These are phyloP conservation scores for Pelargonium myrrhifolium DNA, from an alignment of 441 rosid genomes.

Conservation along the genomic window DNA sequence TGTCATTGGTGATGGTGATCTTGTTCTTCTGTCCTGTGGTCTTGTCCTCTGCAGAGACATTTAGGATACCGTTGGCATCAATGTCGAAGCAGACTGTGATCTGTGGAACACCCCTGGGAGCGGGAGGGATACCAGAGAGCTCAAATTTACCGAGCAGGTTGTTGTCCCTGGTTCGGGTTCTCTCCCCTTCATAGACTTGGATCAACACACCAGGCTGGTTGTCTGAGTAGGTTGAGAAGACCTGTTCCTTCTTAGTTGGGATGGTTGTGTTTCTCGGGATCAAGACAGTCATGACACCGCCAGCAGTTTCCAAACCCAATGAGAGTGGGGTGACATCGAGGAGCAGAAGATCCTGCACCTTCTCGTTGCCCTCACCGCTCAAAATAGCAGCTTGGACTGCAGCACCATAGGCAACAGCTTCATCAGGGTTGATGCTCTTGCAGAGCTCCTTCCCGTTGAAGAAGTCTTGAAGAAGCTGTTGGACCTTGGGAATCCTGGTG, in stretches of 20 bases:
- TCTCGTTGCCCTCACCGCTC: conserved; percentile 62
- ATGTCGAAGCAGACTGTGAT: conserved; percentile 39
- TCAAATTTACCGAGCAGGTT: conserved; percentile 50
- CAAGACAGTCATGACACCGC: conserved; percentile 43
- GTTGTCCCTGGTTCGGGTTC: conserved; percentile 53
- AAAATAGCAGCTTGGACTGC: conserved; percentile 31
- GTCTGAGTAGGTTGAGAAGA: conserved; percentile 56
- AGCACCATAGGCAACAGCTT: conserved; percentile 61
- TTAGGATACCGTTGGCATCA: conserved; percentile 47
- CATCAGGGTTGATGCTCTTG: conserved; percentile 58
- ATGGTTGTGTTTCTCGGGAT: conserved; percentile 48
- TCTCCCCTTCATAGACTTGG: conserved; percentile 62
- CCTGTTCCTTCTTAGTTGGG: conserved; percentile 46
- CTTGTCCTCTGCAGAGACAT: conserved; percentile 59
- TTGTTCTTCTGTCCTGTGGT: conserved; percentile 61
- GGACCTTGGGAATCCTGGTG: conserved; percentile 57
- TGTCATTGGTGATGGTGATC: conserved; percentile 59
- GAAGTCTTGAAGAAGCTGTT: conserved; percentile 51
- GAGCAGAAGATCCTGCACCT: conserved; percentile 55
- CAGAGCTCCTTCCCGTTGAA: conserved; percentile 58
- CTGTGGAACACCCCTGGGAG: conserved; percentile 40
- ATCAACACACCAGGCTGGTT: conserved; percentile 58
- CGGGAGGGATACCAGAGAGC: conserved; percentile 44
- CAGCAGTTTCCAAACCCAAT: conserved; percentile 35
- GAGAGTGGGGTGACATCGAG: conserved; percentile 55